phyloP scores from a whole-genome alignment of 148 eudicot genomes.

The Rhododendron vialii region DNA sequence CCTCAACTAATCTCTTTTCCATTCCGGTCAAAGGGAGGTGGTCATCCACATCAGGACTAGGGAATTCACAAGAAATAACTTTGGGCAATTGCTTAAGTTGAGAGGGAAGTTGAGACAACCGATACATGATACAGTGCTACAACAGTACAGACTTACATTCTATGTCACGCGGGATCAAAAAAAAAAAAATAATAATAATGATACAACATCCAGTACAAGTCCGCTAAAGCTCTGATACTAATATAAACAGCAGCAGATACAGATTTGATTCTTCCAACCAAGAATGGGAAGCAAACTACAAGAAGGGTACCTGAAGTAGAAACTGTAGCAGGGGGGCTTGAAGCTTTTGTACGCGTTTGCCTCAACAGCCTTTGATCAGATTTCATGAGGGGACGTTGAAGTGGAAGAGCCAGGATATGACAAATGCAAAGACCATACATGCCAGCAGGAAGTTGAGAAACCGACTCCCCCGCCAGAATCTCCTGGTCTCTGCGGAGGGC shows the following conservation, averaged over 20 bases:
- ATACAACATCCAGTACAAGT: neutral
- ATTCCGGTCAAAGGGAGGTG: neutral
- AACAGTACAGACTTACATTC: neutral
- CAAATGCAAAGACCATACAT: conserved; percentile 92
- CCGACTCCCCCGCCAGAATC: conserved; percentile 82
- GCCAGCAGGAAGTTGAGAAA: conserved; percentile 81
- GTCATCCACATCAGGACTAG: neutral
- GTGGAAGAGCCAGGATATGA: conserved; percentile 93
- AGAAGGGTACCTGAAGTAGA: neutral
- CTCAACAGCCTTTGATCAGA: conserved; percentile 17
- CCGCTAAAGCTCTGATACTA: conserved; percentile 1
- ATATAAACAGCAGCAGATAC: conserved; percentile 1
- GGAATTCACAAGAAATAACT: too few relatives aligned
- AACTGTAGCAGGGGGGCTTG: neutral
- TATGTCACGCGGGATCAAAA: neutral
- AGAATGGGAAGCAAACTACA: neutral
- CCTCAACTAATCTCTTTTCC: neutral
- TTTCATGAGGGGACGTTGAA: conserved; percentile 66
- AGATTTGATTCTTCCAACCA: neutral
- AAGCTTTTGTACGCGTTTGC: neutral
- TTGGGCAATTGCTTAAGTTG: neutral
- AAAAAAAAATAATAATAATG: neutral
- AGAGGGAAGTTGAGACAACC: neutral
- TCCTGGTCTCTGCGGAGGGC: conserved; percentile 41
- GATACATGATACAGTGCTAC: neutral